Base-by-base conservation (phyloP, 306 rosid genomes). In the Casuarina glauca region DNA sequence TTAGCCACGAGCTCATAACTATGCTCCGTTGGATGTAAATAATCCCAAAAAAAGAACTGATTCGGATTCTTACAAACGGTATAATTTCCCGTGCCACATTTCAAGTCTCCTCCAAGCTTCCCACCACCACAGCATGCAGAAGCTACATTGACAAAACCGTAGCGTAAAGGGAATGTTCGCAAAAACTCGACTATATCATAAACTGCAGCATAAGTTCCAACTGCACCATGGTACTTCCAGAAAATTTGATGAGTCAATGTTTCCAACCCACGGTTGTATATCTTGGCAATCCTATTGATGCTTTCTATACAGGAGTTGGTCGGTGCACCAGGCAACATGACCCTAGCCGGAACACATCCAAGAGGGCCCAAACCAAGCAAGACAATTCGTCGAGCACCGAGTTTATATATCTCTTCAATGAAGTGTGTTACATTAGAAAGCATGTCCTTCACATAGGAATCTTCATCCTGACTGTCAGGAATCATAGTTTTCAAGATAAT, bases 51-150 rank as follows among this genome's bases (percentile, higher is more conserved):
- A 76, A 86, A 61, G 66, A 70, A 83, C 17, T 46, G 26, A 67
- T 60, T 69, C 4, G 87, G 87, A 17, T 76, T 69, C 20, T 36
- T 1, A 57, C 88, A 81, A 2, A 73, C 12, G 36, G 74, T 54
- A 75, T 72, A 81, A 1, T 86, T 84, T 17, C 73, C 66, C 60
- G 41, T 76, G 6, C 86, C 86, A 70, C 86, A 86, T 69, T 86
- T 84, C 11, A 81, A 11, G 26, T 46, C 19, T 45, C 84, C 86
- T 43, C 87, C 73, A 35, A 81, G 82, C 6, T 69, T n/a, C 4
- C 86, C 87, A 4, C 50, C 62, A 3, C 90, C 84, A 20, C 87
- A 86, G 20, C 90, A 86, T 68, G 90, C 90, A 1, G 48, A 44
- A 5, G 1, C 48, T 44, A 44, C 1, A 44, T 4, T 4, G 9